Percentiles rank a stretch among this genome's conserved stretches.
phyloP scores from a whole-genome alignment of 1,284 basidiomycete species.

The Coniferiporia sulphurascens region DNA sequence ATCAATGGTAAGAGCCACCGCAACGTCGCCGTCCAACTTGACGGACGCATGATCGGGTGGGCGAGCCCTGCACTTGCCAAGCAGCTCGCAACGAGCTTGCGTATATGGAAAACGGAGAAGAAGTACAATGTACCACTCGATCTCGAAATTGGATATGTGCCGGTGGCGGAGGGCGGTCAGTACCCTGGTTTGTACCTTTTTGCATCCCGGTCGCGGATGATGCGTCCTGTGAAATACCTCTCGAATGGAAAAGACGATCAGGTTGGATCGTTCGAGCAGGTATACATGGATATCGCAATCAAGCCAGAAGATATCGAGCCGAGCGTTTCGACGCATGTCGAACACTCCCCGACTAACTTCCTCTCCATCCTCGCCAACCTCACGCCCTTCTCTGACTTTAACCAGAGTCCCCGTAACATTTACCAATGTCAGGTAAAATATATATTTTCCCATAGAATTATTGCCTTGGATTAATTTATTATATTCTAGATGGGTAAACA shows the following conservation, averaged over 20 bases:
- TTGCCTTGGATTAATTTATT: constrained; percentile 4
- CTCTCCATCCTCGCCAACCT: constrained; percentile 83
- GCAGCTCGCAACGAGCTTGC: constrained; percentile 79
- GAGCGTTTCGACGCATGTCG: constrained; percentile 84
- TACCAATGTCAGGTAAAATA: constrained; percentile 75
- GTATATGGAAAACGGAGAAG: constrained; percentile 95
- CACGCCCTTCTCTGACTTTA: constrained; percentile 93
- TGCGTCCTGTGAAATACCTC: constrained; percentile 95
- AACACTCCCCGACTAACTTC: constrained; percentile 94
- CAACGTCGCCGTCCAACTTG: constrained; percentile 88
- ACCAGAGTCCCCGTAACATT: constrained; percentile 89
- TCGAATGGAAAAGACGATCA: constrained; percentile 85
- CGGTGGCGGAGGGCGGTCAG: constrained; percentile 88
- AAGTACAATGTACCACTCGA: constrained; percentile 83
- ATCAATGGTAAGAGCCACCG: constrained; percentile 65
- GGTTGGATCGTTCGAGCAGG: constrained; percentile 97
- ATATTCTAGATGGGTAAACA: constrained; percentile 93
- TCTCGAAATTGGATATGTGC: constrained; percentile 93
- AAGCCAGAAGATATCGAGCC: constrained; percentile 85
- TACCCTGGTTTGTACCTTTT: constrained; percentile 97
- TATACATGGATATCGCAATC: constrained; percentile 98
- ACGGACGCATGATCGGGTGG: constrained; percentile 96
- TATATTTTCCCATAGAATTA: not conserved
- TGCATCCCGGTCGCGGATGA: constrained; percentile 87
- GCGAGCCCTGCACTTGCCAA: constrained; percentile 72